These are phyloP conservation scores for Podosphaera xanthii DNA, from an alignment of 2,329 filamentous ascomycete species.

Conservation along the genomic window DNA sequence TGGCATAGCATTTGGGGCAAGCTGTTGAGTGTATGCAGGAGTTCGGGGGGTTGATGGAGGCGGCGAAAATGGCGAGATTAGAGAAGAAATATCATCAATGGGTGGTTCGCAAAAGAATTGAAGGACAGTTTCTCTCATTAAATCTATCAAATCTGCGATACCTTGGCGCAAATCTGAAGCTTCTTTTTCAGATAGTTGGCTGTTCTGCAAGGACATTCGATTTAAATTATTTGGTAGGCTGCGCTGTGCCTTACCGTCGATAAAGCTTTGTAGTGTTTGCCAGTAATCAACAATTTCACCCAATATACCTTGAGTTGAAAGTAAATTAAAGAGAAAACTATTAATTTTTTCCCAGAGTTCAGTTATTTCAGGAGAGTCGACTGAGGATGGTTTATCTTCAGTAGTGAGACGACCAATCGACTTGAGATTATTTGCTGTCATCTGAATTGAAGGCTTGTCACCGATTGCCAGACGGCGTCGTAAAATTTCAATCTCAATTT, in stretches of 20 bases:
- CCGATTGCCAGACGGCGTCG: slow-evolving; percentile 55
- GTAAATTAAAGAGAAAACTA: slow-evolving; percentile 45
- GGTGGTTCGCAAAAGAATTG: slow-evolving; percentile 74
- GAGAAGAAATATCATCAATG: slow-evolving; percentile 68
- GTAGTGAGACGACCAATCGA: slow-evolving; percentile 45
- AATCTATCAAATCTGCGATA: slow-evolving; percentile 57
- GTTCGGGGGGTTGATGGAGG: slow-evolving; percentile 46
- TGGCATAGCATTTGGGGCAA: slow-evolving; percentile 29
- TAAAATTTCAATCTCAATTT: slow-evolving; percentile 78
- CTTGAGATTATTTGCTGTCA: slow-evolving; percentile 53
- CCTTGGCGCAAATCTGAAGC: slow-evolving; percentile 53
- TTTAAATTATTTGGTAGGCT: slow-evolving; percentile 61
- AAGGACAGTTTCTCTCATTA: slow-evolving; percentile 58
- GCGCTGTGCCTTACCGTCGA: slow-evolving; percentile 64
- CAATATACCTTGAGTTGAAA: slow-evolving; percentile 60
- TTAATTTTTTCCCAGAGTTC: slow-evolving; percentile 86
- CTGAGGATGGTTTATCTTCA: slow-evolving; percentile 34
- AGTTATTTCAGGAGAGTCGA: slow-evolving; percentile 62
- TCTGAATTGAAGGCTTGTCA: slow-evolving; percentile 46
- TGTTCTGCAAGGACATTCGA: slow-evolving; percentile 58
- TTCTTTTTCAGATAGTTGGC: slow-evolving; percentile 51
- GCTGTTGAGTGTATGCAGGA: slow-evolving; percentile 13
- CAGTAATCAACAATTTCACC: slow-evolving; percentile 86
- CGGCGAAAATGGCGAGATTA: slow-evolving; percentile 59
- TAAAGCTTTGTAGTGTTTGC: slow-evolving; percentile 77